Evolutionary conservation across 1,284 basidiomycete genomes (phyloP), one percentile per base, ranked within the genome.

Genomic region (Porodaedalea pini): DNA sequence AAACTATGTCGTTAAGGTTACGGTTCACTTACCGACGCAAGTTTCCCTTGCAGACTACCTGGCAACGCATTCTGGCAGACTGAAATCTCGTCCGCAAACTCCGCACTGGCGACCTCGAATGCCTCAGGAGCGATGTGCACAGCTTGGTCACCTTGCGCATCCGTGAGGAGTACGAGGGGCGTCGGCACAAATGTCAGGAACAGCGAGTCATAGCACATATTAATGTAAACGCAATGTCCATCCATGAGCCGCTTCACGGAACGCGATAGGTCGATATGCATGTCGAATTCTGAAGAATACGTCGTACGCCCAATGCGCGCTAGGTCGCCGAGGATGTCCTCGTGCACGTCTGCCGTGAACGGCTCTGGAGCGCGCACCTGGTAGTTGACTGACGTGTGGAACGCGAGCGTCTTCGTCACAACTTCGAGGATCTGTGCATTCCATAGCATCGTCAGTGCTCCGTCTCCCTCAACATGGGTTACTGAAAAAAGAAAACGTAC

Each of bases 321-420:
- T 27, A 83, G 66, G 65, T 82, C 80, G 17, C 67, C 72, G 51
- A 74, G 69, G 19, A 84, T 65, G 61, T 85, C 78, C 60, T 82
- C 80, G 55, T 82, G 80, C 10, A 83, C 78, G 58, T 82, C 78
- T 10, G 71, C 64, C n/a, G 75, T 70, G 67, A 79, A 84, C 1
- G 82, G 82, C 47, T 69, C 65, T 1, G 81, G 80, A 3, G 81
- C 81, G 55, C 71, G 71, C 45, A 78, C 72, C 66, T 83, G 76
- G 61, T 82, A 83, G 67, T 81, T 83, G 29, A 77, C 75, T 3
- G 81, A 83, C 0, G 81, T 81, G 64, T 83, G 82, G 65, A 85
- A 83, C 15, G 78, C 75, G 29, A 83, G 70, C 0, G 81, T 81
- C 68, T 79, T 82, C 67, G 78, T 82, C 8, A 81, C 73, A 17